These are phyloP conservation scores for Beta vulgaris DNA, from an alignment of 148 eudicot species.

Conservation along the genomic window DNA sequence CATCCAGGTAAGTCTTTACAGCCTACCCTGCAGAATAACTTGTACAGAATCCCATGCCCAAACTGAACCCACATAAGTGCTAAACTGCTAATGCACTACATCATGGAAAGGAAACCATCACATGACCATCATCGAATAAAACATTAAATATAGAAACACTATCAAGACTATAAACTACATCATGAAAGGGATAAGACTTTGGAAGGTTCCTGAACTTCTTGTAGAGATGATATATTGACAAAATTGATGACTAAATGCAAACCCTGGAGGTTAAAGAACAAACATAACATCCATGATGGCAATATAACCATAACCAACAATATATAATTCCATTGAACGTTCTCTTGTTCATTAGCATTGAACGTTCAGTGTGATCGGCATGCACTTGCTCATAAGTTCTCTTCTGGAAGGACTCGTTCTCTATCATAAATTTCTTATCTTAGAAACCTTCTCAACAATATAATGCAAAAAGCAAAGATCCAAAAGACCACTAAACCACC, in stretches of 20 bases:
- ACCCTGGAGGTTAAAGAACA: background rate
- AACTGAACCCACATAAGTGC: background rate
- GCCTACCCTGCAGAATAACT: background rate
- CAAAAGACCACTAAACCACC: constrained; percentile 1
- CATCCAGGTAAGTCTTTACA: background rate
- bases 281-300: background rate
- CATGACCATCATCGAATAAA: background rate
- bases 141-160: background rate
- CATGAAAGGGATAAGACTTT: background rate
- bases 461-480: background rate
- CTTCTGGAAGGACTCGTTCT: background rate
- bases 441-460: background rate
- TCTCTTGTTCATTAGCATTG: background rate
- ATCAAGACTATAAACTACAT: background rate
- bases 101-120: background rate
- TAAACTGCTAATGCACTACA: background rate
- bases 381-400: background rate
- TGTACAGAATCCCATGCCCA: background rate
- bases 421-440: background rate
- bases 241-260: background rate
- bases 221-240: background rate
- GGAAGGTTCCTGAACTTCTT: background rate
- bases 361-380: background rate
- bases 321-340: background rate
- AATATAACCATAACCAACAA: background rate